Base-by-base conservation (phyloP, 306 rosid species). In the Pterocarpus macrocarpus region DNA sequence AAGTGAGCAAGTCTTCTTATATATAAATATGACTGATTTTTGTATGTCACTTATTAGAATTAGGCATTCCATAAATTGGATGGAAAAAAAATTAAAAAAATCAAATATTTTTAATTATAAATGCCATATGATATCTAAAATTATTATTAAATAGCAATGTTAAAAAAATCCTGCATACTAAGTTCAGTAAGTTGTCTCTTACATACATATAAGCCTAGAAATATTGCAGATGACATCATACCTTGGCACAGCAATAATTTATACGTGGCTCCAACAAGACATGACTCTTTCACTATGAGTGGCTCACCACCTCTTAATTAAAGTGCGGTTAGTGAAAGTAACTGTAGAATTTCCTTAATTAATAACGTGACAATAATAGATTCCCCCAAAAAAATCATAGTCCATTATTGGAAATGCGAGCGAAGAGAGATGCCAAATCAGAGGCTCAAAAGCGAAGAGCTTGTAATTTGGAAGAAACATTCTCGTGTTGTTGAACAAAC, bases 261-360 rank as follows among this genome's bases (percentile, higher is more conserved):
- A 17, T 5, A 47, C 65, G 72, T 69, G 47, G 69, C 72, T 38
- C 64, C 57, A 59, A 58, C 36, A 10, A 71, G 16, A 5, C 9
- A 67, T 3, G 8, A 8, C 34, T 30, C 53, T 38, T 41, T 38
- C 53, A 67, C 28, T 41, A 16, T 13, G 58, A 17, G 66, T 52
- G 65, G 28, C 15, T 41, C 33, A 66, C 17, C 34, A 68, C 57
- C 45, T 7, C 77, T 64, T 22, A 35, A 64, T 64, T 45, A 35
- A 73, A 80, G 61, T 55, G 63, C 52, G 49, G 49, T n/a, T 76
- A 1, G 5, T 35, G 33, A 53, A 66, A 38, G 82, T 56, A 55
- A 67, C 69, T 53, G 50, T 56, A 39, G 36, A 68, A 43, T 78
- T 67, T 78, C 76, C 82, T 53, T 32, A 65, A n/a, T 39, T 43